Base-by-base conservation (phyloP, 2,329 filamentous ascomycete genomes). In the Lasiodiplodia gonubiensis region DNA sequence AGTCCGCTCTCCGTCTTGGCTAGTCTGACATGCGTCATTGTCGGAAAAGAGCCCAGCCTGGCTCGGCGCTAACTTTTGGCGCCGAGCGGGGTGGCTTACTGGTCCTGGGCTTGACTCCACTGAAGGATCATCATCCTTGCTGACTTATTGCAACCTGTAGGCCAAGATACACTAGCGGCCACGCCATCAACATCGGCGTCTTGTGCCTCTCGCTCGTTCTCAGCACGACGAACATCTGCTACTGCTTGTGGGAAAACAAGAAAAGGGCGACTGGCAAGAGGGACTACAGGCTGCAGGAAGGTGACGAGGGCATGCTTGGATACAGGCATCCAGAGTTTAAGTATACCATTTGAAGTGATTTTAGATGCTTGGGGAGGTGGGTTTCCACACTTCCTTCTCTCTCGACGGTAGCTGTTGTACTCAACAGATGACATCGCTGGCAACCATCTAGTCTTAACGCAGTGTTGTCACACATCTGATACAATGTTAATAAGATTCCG, bases 261-360 rank as follows among this genome's bases (percentile, higher is more conserved):
- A 42, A 54, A 30, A 49, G 66, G 6, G 51, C 57, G 10, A 18
- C 35, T 21, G 66, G 66, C 3, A 49, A 49, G 25, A 60, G 66
- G 12, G 69, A 74, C 57, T 67, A 70, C 11, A 69, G 74, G 33
- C 49, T 77, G n/a, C 39, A 66, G 21, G 70, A 73, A 46, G 70
- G 68, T n/a, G 69, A 74, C 49, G 75, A 72, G 10, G 70, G 60
- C 10, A 70, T 64, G 68, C 65, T 77, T 23, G 75, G 75, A 8
- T 73, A 76, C 69, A 68, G 72, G 11, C 75, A 77, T 69, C 74
- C 75, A 1, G 67, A 61, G 16, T 78, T 77, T 61, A 74, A 70
- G 66, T 77, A 76, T 51, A 76, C 75, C 6, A 57, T 70, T 30
- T 71, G 59, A 63, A 21, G 18, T 46, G 42, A 46, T 10, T 21